Conservation (phyloP, 169 alveolate genomes). For the Cyclospora cayetanensis region DNA sequence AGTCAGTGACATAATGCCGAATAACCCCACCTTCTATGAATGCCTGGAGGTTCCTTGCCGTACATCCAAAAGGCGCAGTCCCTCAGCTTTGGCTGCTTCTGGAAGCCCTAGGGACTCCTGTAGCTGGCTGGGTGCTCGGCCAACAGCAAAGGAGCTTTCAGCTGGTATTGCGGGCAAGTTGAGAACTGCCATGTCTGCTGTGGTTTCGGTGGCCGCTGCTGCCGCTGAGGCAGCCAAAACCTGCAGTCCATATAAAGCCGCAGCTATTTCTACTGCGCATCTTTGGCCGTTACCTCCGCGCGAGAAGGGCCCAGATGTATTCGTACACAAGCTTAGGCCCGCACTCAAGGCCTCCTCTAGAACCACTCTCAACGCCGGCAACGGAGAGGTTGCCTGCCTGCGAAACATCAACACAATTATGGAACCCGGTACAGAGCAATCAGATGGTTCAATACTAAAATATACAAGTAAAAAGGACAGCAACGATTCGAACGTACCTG, state of each 20-base stretch:
- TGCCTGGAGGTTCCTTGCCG: no score
- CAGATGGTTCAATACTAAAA: background rate
- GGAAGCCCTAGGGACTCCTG: background rate
- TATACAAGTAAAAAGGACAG: background rate
- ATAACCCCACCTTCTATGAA: no score
- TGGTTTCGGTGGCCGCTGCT: background rate
- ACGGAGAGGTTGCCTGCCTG: background rate
- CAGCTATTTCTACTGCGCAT: background rate
- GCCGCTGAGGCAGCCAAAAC: background rate
- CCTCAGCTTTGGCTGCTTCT: background rate
- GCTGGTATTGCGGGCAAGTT: background rate
- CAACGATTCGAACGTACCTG: background rate
- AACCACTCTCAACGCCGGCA: background rate
- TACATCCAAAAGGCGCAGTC: background rate
- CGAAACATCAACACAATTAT: background rate
- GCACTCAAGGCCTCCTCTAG: slow-evolving; percentile 10
- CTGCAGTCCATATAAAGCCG: background rate
- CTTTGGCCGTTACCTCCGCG: background rate
- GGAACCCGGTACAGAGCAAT: background rate
- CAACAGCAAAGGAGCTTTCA: no score
- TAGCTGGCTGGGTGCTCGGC: no score
- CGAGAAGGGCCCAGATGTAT: background rate
- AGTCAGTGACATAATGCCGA: no score
- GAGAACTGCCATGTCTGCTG: background rate
- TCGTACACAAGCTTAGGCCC: background rate